Evolutionary conservation across 768 basidiomycete genomes (phyloP).

Genomic region (Tricholomella constricta): DNA sequence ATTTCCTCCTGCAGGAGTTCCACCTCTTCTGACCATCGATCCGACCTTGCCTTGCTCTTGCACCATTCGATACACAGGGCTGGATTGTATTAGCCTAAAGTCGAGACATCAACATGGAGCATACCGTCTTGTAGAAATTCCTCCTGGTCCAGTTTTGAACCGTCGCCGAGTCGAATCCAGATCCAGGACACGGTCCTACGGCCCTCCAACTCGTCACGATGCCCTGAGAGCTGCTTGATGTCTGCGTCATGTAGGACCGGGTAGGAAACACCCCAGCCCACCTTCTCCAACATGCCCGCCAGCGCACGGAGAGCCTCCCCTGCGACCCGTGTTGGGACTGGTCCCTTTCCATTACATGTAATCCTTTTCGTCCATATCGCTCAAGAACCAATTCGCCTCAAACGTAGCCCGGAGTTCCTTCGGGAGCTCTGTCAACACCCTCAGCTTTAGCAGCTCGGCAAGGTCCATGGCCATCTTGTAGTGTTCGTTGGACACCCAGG

Average conservation of each 20-base stretch:
- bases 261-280: conserved; percentile 6
- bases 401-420: conserved; percentile 41
- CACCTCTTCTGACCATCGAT: not conserved
- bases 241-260: conserved; percentile 10
- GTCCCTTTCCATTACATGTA: conserved; percentile 44
- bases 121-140: conserved; percentile 15
- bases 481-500: conserved; percentile 44
- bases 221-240: conserved; percentile 5
- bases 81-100: not conserved
- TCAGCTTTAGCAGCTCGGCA: conserved; percentile 36
- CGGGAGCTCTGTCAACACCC: conserved; percentile 28
- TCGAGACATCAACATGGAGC: not conserved
- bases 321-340: too few relatives aligned
- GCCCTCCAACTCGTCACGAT: conserved; percentile 4
- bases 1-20: not conserved
- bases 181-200: conserved; percentile 17
- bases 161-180: conserved; percentile 15
- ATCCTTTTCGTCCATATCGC: conserved; percentile 38
- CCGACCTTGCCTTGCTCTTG: conserved; percentile 4
- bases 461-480: conserved; percentile 41
- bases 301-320: not conserved
- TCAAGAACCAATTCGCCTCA: conserved; percentile 44
- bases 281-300: conserved; percentile 2
- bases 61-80: conserved; percentile 15
- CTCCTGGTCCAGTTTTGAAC: not conserved